These are phyloP conservation scores for Xylariaceae sp. DNA, from an alignment of 2,329 filamentous ascomycete genomes.

Conservation along the genomic window DNA sequence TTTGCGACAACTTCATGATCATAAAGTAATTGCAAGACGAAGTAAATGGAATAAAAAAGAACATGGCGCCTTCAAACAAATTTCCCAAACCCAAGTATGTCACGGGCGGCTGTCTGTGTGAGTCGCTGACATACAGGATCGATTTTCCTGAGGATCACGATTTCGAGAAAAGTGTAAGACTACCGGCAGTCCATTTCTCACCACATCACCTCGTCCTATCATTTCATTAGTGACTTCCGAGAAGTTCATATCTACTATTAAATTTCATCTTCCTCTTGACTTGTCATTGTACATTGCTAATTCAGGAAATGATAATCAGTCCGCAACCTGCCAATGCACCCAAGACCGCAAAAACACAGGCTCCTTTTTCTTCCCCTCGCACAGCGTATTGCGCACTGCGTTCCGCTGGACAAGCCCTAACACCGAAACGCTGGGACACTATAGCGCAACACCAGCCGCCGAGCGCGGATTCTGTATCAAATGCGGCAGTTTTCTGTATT, in stretches of 20 bases:
- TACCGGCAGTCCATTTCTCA: not conserved
- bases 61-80: conserved; percentile 14
- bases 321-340: conserved; percentile 60
- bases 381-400: conserved; percentile 44
- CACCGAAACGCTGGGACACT: conserved; percentile 47
- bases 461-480: conserved; percentile 56
- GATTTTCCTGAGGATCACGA: conserved; percentile 54
- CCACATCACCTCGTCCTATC: not conserved
- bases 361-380: conserved; percentile 51
- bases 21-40: not conserved
- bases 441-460: conserved; percentile 47
- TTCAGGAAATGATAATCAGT: too few relatives aligned
- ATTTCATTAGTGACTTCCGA: too few relatives aligned
- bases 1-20: too few relatives aligned
- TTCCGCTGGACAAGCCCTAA: conserved; percentile 45
- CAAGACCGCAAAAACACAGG: conserved; percentile 62
- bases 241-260: too few relatives aligned
- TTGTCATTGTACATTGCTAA: too few relatives aligned
- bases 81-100: conserved; percentile 41
- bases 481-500: conserved; percentile 59
- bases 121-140: conserved; percentile 55
- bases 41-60: not conserved
- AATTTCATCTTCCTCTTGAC: not conserved
- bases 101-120: conserved; percentile 60
- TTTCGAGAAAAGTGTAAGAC: conserved; percentile 43